Base-by-base conservation (phyloP, 1,139 yeast species). In the Suzukiozyma palmioleophila region DNA sequence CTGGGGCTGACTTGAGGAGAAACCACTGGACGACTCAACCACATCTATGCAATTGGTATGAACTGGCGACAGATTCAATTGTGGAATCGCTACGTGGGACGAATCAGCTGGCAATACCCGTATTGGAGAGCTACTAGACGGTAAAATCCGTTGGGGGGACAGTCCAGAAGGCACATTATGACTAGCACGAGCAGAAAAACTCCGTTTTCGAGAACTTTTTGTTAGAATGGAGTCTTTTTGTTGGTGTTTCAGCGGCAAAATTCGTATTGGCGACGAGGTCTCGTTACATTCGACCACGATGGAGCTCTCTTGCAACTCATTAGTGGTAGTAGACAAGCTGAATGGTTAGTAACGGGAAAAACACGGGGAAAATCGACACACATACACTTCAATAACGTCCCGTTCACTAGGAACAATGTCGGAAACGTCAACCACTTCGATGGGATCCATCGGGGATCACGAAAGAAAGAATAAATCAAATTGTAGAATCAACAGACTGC, bases 341-440 rank as follows among this genome's bases (percentile, higher is more conserved):
- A 8, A 28, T 13, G 8, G 46, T 44, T 41, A 44, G 47, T 37
- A 41, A n/a, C 14, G 15, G 16, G 31, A n/a, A n/a, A n/a, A 14
- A 8, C 3, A 3, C 31, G 10, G 8, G 3, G 14, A 28, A 28
- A 31, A 16, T 28, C 15, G 32, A 28, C 10, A 25, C 26, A 52
- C 59, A 16, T 53, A 54, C 57, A 55, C 44, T 38, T 51, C 56
- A 33, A 56, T 51, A 13, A 54, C 46, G 27, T 50, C 56, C 27
- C 36, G 36, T 26, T 26, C 6, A 9, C 18, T 13, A 31, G 31
- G 22, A 28, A 29, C 35, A 16, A 45, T 47, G n/a, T 49, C 51
- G n/a, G 44, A 35, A 15, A 50, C 34, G 24, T 44, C 49, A 16
- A 51, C 44, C 6, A 47, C 35, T 32, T 45, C 47, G 31, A 41